Conservation (phyloP, 169 alveolate genomes). For the Pseudocohnilembus persalinus region DNA sequence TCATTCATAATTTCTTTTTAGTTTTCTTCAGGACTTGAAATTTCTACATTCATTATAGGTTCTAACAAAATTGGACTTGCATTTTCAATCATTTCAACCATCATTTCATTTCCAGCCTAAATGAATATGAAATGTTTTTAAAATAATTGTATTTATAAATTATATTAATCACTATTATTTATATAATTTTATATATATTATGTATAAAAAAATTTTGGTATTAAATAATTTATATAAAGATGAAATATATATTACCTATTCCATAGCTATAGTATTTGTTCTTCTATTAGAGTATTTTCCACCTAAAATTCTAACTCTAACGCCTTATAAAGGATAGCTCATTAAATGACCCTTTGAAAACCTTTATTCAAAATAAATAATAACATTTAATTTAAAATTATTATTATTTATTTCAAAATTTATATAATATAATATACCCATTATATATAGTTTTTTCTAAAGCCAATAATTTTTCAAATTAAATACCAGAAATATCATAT, state of each 20-base stretch:
- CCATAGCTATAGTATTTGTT: conserved; percentile 38
- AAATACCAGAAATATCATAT: conserved; percentile 15
- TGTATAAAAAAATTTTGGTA: too few species aligned
- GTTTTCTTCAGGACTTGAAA: conserved; percentile 46
- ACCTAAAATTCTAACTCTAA: conserved; percentile 16
- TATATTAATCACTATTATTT: too few species aligned
- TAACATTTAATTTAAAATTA: too few species aligned
- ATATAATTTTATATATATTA: too few species aligned
- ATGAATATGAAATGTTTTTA: background rate
- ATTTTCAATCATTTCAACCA: conserved; percentile 17
- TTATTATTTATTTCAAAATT: too few species aligned
- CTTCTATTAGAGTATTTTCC: conserved; percentile 33
- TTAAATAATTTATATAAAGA: too few species aligned
- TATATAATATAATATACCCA: conserved; percentile 3
- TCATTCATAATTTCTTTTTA: background rate
- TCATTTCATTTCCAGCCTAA: conserved; percentile 25
- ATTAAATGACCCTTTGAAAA: conserved; percentile 18
- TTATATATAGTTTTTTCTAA: conserved; percentile 24
- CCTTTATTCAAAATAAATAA: background rate
- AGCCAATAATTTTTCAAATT: conserved; percentile 19
- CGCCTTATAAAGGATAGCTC: conserved; percentile 8
- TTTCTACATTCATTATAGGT: conserved; percentile 69
- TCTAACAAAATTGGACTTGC: conserved; percentile 57
- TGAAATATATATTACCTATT: too few species aligned
- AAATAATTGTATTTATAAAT: too few species aligned